Base-by-base conservation (phyloP, 148 eudicot genomes). In the Spergularia marina region DNA sequence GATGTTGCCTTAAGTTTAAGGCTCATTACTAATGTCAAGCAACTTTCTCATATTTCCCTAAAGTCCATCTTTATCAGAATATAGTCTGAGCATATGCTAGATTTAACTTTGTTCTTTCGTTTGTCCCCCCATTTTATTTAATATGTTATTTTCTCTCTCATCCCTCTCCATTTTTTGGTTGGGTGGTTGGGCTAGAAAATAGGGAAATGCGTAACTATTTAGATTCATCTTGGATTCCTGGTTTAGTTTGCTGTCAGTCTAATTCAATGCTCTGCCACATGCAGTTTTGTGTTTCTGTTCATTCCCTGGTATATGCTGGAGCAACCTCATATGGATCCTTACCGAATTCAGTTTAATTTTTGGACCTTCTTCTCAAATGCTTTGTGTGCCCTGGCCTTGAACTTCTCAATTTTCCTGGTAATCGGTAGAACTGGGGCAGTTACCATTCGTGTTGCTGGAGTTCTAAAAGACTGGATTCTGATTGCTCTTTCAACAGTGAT, bases 341-440 rank as follows among this genome's bases (percentile, higher is more conserved):
- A 93, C 68, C 96, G 90, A 72, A 86, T 93, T 79, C 91, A 86
- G 78, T 93, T 93, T 86, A 93, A 91, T 76, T 86, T 87, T 72
- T 93, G 96, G 98, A 93, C 91, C 77, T 93, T 93, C 82, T 87
- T 93, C 90, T 89, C 96, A 30, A 93, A 93, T 81, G 96, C 98
- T 21, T 54, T 91, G 55, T 89, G 96, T 53, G 98, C 98, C 64
- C 76, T 93, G 65, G 96, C 96, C 51, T 88, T 93, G 87, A 93
- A 93, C 82, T 89, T 93, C 90, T 91, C 98, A 49, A 93, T 93
- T 69, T 90, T 93, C 85, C 79, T 91, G 74, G 98, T 89, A 54
- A 91, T 93, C 47, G 98, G 98, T 81, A 85, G 98, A 91, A 91
- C 98, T 57, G 88, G 98, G 77, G 98, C 96, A 12, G 96, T 93